phyloP scores from a whole-genome alignment of 23 red algal genomes.

The Cyanidioschyzon merolae region DNA sequence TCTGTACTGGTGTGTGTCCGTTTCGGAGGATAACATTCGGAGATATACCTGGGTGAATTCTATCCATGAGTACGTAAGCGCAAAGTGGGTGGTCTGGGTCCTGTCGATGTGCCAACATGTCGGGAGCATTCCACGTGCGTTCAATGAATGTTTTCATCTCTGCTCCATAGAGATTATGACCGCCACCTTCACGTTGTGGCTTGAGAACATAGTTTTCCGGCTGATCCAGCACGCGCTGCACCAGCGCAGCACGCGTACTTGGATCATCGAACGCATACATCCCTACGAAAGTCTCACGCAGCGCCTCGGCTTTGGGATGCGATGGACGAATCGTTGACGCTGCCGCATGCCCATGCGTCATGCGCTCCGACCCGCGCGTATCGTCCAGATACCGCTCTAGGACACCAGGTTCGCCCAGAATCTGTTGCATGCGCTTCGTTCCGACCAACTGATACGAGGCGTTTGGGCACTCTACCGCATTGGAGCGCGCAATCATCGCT shows the following conservation, averaged over 20 bases:
- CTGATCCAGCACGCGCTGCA: slow-evolving; percentile 35
- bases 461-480: slow-evolving; percentile 53
- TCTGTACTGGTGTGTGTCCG: background rate
- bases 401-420: slow-evolving; percentile 37
- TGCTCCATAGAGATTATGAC: slow-evolving; percentile 72
- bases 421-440: slow-evolving; percentile 97
- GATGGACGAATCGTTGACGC: background rate
- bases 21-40: slow-evolving; percentile 50
- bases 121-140: background rate
- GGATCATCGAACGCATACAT: slow-evolving; percentile 40
- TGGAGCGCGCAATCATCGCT: slow-evolving; percentile 35
- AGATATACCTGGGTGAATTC: slow-evolving; percentile 42
- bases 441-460: slow-evolving; percentile 78
- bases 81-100: slow-evolving; percentile 24
- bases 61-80: slow-evolving; percentile 79
- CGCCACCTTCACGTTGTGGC: slow-evolving; percentile 96
- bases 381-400: slow-evolving; percentile 43
- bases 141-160: slow-evolving; percentile 32
- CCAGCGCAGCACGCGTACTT: slow-evolving; percentile 16
- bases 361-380: background rate
- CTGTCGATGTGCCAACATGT: background rate
- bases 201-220: slow-evolving; percentile 71
- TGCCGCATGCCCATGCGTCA: background rate
- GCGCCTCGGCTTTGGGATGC: slow-evolving; percentile 15
- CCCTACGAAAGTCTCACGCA: slow-evolving; percentile 61